Evolutionary conservation across 169 alveolate genomes (phyloP).

Genomic region (Plasmodium gonderi): DNA sequence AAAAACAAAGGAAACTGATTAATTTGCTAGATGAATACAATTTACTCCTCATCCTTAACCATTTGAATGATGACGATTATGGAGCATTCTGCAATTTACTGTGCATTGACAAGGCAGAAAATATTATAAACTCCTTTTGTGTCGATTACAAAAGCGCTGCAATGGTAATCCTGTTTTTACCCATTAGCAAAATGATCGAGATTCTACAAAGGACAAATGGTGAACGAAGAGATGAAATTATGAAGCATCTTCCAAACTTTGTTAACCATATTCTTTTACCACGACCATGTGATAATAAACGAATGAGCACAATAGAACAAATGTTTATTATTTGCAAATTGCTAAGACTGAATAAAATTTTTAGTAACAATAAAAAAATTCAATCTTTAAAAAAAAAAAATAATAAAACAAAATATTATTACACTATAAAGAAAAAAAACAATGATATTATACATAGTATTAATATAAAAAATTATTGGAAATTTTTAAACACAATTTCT

Average conservation of each 20-base stretch:
- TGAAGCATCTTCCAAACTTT: slow-evolving; percentile 10
- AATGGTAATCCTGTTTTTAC: slow-evolving; percentile 19
- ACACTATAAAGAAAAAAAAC: not conserved
- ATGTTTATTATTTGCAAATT: slow-evolving; percentile 44
- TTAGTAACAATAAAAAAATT: not conserved
- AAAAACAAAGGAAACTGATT: not conserved
- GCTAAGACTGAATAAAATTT: slow-evolving; percentile 17
- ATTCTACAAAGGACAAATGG: not conserved
- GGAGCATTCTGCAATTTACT: slow-evolving; percentile 14
- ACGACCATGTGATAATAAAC: not conserved
- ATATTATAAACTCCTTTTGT: not conserved
- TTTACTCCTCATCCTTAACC: slow-evolving; percentile 14
- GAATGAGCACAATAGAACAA: slow-evolving; percentile 31
- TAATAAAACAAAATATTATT: not conserved
- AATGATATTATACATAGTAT: slow-evolving; percentile 43
- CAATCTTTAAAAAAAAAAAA: not conserved
- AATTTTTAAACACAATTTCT: slow-evolving; percentile 32
- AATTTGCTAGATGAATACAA: slow-evolving; percentile 16
- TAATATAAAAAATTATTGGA: slow-evolving; percentile 30
- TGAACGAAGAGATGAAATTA: slow-evolving; percentile 1
- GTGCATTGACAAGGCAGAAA: slow-evolving; percentile 1
- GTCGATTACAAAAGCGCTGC: not conserved
- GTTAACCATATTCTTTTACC: slow-evolving; percentile 4
- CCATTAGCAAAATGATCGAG: slow-evolving; percentile 13
- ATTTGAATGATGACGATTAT: slow-evolving; percentile 15